Conservation (phyloP, 2,329 filamentous ascomycete genomes). For the Phialophora macrospora region DNA sequence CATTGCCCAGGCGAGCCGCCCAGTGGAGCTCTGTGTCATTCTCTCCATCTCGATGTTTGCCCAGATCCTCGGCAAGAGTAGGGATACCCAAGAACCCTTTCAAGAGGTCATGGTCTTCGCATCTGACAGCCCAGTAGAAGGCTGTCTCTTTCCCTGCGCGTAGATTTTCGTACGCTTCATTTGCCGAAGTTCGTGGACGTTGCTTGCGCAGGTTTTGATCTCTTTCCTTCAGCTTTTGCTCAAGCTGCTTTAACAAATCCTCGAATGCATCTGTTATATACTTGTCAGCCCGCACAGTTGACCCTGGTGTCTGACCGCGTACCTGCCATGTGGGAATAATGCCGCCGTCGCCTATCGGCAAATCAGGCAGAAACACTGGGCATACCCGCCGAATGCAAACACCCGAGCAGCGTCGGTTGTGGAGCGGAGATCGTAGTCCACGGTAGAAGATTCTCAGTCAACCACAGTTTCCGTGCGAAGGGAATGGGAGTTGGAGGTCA, state of each 20-base stretch:
- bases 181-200: not conserved
- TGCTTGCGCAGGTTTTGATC: not conserved
- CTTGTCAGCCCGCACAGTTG: too few species aligned
- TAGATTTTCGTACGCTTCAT: not conserved
- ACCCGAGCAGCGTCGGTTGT: too few species aligned
- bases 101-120: not conserved
- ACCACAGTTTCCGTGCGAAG: too few species aligned
- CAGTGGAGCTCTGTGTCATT: not conserved
- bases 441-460: too few species aligned
- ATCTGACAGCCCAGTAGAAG: slow-evolving; percentile 1
- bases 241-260: not conserved
- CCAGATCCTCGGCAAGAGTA: not conserved
- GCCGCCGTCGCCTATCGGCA: too few species aligned
- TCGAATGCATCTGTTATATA: not conserved
- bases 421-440: too few species aligned
- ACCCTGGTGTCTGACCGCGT: too few species aligned
- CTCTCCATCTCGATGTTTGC: not conserved
- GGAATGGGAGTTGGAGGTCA: too few species aligned
- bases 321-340: too few species aligned
- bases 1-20: not conserved
- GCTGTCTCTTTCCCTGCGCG: not conserved
- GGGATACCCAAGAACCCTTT: not conserved
- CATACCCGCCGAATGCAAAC: too few species aligned
- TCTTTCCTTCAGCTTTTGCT: not conserved
- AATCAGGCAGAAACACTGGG: too few species aligned